Evolutionary conservation across 768 basidiomycete species (phyloP).

Genomic region (Cystobasidiopsis lactophilus): DNA sequence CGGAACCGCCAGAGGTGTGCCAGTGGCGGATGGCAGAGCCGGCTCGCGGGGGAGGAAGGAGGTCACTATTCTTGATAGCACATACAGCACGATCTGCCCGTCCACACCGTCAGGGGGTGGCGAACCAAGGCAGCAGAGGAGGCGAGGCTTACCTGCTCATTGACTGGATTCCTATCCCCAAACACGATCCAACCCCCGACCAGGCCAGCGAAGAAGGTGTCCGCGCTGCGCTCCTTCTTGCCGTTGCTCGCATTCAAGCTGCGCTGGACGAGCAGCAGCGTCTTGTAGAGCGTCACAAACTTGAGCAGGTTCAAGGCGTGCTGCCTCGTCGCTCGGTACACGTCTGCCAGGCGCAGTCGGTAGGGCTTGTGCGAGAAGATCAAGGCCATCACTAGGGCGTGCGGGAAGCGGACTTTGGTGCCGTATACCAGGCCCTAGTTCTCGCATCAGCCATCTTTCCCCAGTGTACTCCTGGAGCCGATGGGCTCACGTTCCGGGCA

Average conservation of each 20-base stretch:
- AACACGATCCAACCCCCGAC: conserved; percentile 58
- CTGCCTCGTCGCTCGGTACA: conserved; percentile 65
- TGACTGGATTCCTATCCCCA: conserved; percentile 63
- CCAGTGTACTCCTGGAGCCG: background rate
- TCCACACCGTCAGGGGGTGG: background rate
- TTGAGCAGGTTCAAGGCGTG: conserved; percentile 81
- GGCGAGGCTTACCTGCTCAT: conserved; percentile 50
- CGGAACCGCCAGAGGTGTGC: background rate
- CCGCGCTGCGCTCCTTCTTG: conserved; percentile 56
- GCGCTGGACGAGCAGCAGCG: conserved; percentile 56
- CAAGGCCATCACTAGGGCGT: background rate
- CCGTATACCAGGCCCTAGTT: conserved; percentile 21
- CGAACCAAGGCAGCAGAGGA: background rate
- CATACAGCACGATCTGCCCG: conserved; percentile 81
- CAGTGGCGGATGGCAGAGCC: conserved; percentile 26
- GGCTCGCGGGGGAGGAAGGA: conserved; percentile 68
- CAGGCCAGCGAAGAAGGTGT: conserved; percentile 81
- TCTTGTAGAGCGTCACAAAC: conserved; percentile 87
- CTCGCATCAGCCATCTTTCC: background rate
- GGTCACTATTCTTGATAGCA: conserved; percentile 73
- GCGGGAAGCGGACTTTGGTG: conserved; percentile 20
- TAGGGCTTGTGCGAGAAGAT: too few species aligned
- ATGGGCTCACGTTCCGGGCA: conserved; percentile 27
- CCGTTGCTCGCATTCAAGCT: conserved; percentile 36
- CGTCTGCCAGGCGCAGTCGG: conserved; percentile 35